Conservation (phyloP, 139 green algal species). For the Trebouxia sp. region DNA sequence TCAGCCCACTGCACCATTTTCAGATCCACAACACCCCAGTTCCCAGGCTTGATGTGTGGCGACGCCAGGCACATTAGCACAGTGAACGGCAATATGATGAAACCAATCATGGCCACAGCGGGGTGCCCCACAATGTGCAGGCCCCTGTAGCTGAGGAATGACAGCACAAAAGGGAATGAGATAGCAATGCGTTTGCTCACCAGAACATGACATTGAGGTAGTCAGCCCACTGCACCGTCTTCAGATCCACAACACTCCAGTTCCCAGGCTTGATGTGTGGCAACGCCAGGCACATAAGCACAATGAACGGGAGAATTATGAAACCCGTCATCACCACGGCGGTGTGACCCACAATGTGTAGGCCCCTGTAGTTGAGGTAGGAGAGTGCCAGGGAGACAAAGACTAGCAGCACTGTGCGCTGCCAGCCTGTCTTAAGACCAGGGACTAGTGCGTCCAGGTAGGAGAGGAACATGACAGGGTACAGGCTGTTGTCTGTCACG, state of each 20-base stretch:
- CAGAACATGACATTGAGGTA: slow-evolving; percentile 98
- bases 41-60: slow-evolving; percentile 61
- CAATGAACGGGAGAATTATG: slow-evolving; percentile 86
- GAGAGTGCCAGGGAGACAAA: slow-evolving; percentile 62
- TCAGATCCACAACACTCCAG: slow-evolving; percentile 65
- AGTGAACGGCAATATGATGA: slow-evolving; percentile 88
- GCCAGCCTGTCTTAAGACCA: slow-evolving; percentile 29
- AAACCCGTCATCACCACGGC: slow-evolving; percentile 75
- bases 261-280: slow-evolving; percentile 67
- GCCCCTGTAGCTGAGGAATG: slow-evolving; percentile 55
- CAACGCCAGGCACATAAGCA: slow-evolving; percentile 66
- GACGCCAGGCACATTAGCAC: slow-evolving; percentile 67
- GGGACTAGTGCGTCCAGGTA: slow-evolving; percentile 83
- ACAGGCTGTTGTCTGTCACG: slow-evolving; percentile 95
- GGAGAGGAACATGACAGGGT: slow-evolving; percentile 93
- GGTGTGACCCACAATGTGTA: slow-evolving; percentile 85
- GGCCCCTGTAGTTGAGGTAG: slow-evolving; percentile 58
- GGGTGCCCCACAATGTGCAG: slow-evolving; percentile 87
- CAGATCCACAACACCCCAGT: slow-evolving; percentile 70
- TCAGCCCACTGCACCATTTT: slow-evolving; percentile 75
- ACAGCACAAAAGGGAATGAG: slow-evolving; percentile 18
- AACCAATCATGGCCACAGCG: slow-evolving; percentile 70
- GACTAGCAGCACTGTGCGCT: slow-evolving; percentile 46
- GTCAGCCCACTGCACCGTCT: slow-evolving; percentile 74
- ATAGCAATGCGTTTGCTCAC: slow-evolving; percentile 39